phyloP scores from a whole-genome alignment of 2,329 filamentous ascomycete genomes.

The Trichoderma hamatum region DNA sequence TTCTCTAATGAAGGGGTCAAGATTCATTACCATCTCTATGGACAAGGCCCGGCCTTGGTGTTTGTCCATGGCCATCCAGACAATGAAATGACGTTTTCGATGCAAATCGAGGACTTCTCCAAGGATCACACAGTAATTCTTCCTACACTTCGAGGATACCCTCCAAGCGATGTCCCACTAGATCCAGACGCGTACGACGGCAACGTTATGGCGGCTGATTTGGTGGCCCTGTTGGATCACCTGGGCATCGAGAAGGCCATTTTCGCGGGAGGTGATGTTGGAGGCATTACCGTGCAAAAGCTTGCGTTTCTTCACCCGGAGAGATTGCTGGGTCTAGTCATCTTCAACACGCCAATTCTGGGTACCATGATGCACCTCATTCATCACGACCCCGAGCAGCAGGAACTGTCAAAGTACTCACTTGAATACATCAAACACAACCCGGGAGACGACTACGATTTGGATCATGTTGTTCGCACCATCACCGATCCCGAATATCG shows the following conservation, averaged over 20 bases:
- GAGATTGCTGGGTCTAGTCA: not conserved
- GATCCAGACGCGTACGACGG: not conserved
- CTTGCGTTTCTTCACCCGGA: not conserved
- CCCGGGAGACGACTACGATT: not conserved
- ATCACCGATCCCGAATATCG: not conserved
- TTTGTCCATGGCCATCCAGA: not conserved
- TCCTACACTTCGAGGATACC: constrained; percentile 1
- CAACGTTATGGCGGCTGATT: not conserved
- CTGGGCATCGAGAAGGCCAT: not conserved
- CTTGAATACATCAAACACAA: constrained; percentile 2
- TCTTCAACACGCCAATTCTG: constrained; percentile 4
- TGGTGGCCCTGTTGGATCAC: not conserved
- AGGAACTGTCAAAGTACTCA: not conserved
- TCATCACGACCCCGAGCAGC: not conserved
- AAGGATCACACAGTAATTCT: not conserved
- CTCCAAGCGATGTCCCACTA: not conserved
- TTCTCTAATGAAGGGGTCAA: not conserved
- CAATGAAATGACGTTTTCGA: constrained; percentile 5
- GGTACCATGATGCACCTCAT: not conserved
- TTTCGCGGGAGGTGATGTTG: not conserved
- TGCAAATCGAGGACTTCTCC: not conserved
- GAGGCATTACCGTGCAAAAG: not conserved
- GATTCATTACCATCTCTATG: not conserved
- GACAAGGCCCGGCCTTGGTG: not conserved
- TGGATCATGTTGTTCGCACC: not conserved